Evolutionary conservation across 2,329 filamentous ascomycete genomes (phyloP).

Genomic region (Arthrobotrys sphaeroides): DNA sequence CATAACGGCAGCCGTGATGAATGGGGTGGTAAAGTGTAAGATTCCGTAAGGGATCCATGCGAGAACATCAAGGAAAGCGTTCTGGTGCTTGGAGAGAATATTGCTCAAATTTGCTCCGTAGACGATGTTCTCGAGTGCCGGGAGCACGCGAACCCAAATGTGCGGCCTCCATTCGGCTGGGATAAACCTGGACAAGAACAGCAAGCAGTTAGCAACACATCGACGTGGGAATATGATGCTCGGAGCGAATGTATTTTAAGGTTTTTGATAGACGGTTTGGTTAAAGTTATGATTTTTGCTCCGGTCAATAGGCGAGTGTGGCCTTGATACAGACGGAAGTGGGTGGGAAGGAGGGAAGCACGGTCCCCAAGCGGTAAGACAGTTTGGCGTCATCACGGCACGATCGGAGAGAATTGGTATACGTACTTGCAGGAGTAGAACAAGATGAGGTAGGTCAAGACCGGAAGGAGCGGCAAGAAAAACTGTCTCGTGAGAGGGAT

Average conservation of each 20-base stretch:
- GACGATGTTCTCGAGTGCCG: constrained; percentile 92
- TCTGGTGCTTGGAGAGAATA: constrained; percentile 89
- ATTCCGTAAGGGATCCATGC: constrained; percentile 95
- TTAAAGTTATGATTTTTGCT: not conserved
- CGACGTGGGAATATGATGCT: not conserved
- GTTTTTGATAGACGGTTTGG: not conserved
- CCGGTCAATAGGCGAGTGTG: not conserved
- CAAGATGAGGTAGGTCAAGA: constrained; percentile 86
- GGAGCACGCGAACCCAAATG: constrained; percentile 94
- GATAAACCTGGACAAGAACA: constrained; percentile 74
- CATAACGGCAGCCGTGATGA: constrained; percentile 78
- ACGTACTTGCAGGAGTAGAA: constrained; percentile 93
- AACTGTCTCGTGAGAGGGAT: constrained; percentile 90
- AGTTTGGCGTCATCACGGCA: constrained; percentile 5
- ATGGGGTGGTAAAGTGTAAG: constrained; percentile 86
- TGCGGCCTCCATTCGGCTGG: constrained; percentile 86
- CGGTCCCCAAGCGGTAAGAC: not conserved
- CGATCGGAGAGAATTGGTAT: constrained; percentile 21
- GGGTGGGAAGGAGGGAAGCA: not conserved
- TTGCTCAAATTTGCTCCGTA: constrained; percentile 97
- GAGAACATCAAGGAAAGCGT: constrained; percentile 81
- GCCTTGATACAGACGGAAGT: not conserved
- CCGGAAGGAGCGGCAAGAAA: constrained; percentile 84
- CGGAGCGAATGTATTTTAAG: not conserved
- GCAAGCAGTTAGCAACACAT: constrained; percentile 42